phyloP scores from a whole-genome alignment of 108 stramenopile species.

The Mayamaea pseudoterrestris region DNA sequence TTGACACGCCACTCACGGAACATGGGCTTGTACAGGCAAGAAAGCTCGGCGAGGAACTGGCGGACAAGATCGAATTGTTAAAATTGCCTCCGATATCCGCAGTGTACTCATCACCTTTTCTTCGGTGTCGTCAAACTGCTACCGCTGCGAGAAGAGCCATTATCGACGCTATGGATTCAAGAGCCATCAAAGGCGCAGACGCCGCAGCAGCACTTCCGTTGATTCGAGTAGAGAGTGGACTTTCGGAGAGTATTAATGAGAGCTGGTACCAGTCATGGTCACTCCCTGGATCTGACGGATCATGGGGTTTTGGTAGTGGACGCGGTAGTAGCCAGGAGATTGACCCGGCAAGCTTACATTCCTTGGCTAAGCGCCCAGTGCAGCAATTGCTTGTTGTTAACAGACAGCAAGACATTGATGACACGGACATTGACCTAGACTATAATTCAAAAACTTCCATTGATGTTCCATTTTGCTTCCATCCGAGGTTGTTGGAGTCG shows the following conservation, averaged over 20 bases:
- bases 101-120: slow-evolving; percentile 32
- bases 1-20: slow-evolving; percentile 37
- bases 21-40: slow-evolving; percentile 17
- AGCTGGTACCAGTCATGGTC: slow-evolving; percentile 43
- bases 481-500: slow-evolving; percentile 24
- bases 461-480: slow-evolving; percentile 12
- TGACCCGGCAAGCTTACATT: slow-evolving; percentile 15
- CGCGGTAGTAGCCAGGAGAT: not conserved
- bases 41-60: slow-evolving; percentile 15
- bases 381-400: slow-evolving; percentile 14
- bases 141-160: slow-evolving; percentile 3
- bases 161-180: not conserved
- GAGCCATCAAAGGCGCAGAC: not conserved
- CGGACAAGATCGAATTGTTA: slow-evolving; percentile 7
- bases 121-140: slow-evolving; percentile 34
- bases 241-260: slow-evolving; percentile 36
- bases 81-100: slow-evolving; percentile 17
- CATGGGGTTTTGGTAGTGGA: slow-evolving; percentile 30
- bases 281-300: slow-evolving; percentile 22
- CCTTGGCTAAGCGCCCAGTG: slow-evolving; percentile 6
- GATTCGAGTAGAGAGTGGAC: slow-evolving; percentile 23
- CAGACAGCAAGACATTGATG: not conserved
- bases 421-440: slow-evolving; percentile 9
- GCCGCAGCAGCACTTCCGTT: not conserved
- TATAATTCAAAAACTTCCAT: slow-evolving; percentile 16